A percentile compares a stretch with the other conserved stretches of the same genome.
These are phyloP conservation scores for Kurtzmaniella cleridarum DNA, from an alignment of 805 yeast species.

Conservation along the genomic window DNA sequence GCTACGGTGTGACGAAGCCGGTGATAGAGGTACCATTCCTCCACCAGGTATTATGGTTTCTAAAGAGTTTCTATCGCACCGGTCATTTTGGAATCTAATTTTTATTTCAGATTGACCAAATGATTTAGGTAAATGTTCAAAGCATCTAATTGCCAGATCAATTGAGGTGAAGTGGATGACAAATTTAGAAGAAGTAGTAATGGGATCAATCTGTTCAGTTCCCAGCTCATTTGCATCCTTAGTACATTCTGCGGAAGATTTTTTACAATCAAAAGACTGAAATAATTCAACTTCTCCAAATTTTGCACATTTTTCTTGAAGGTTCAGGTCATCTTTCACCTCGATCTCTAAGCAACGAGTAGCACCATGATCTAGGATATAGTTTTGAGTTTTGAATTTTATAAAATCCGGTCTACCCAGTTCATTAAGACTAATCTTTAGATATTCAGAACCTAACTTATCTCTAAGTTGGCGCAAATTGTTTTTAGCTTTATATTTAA, in stretches of 20 bases:
- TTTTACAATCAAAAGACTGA: constrained; percentile 5
- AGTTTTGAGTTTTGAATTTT: constrained; percentile 36
- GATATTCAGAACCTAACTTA: constrained; percentile 20
- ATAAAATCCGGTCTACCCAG: constrained; percentile 25
- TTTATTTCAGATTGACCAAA: constrained; percentile 17
- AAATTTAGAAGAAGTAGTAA: constrained; percentile 8
- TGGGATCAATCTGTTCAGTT: constrained; percentile 13
- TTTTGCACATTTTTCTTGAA: constrained; percentile 22
- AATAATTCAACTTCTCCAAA: constrained; percentile 37
- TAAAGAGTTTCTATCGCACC: constrained; percentile 3
- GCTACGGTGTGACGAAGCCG: background rate
- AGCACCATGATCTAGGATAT: constrained; percentile 34
- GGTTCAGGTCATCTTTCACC: background rate
- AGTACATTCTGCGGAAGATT: background rate
- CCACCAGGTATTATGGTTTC: background rate
- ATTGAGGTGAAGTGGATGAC: constrained; percentile 40
- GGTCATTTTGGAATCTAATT: constrained; percentile 2
- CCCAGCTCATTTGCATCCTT: background rate
- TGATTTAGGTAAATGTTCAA: constrained; percentile 25
- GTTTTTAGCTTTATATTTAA: constrained; percentile 21
- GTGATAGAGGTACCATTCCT: background rate
- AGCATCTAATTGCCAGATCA: constrained; percentile 41
- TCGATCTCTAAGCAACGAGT: constrained; percentile 26
- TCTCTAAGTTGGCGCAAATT: constrained; percentile 20
- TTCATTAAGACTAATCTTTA: constrained; percentile 27